These are phyloP conservation scores for Gautieria morchelliformis DNA, from an alignment of 768 basidiomycete species.

Conservation along the genomic window DNA sequence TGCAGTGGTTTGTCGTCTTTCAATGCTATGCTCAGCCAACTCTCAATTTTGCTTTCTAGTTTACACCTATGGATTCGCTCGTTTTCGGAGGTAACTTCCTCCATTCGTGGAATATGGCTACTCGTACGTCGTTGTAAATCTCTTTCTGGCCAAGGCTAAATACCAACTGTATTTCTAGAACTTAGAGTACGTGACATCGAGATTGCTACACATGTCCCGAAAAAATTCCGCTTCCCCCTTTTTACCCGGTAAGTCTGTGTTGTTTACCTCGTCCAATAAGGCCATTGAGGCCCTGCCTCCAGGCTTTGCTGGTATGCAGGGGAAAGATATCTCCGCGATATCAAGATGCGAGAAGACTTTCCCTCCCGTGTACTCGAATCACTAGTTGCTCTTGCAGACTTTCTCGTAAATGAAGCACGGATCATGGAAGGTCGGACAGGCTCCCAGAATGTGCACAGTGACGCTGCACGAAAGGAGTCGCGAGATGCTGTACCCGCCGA, in stretches of 20 bases:
- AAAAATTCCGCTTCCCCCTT: conserved; percentile 81
- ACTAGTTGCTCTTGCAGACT: conserved; percentile 59
- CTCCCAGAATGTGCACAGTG: conserved; percentile 16
- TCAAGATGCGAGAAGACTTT: conserved; percentile 49
- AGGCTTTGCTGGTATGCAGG: conserved; percentile 90
- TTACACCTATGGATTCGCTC: conserved; percentile 85
- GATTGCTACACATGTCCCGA: conserved; percentile 84
- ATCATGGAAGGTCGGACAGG: conserved; percentile 54
- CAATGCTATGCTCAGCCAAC: neutral
- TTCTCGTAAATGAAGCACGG: conserved; percentile 70
- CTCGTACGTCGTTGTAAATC: conserved; percentile 45
- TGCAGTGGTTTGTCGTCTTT: conserved; percentile 63
- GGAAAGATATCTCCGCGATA: conserved; percentile 66
- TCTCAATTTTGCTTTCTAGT: conserved; percentile 32
- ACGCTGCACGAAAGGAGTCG: conserved; percentile 63
- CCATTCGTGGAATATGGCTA: conserved; percentile 82
- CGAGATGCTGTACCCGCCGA: conserved; percentile 77
- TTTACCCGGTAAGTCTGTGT: conserved; percentile 52
- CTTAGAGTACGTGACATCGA: conserved; percentile 86
- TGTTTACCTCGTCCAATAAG: neutral
- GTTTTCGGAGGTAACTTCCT: conserved; percentile 98
- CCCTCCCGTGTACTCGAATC: conserved; percentile 58
- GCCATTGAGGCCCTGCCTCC: neutral
- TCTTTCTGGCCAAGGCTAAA: neutral
- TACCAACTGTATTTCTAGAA: conserved; percentile 37